Evolutionary conservation across 352 stramenopile species (phyloP).

Genomic region (Globisporangium emineosum): DNA sequence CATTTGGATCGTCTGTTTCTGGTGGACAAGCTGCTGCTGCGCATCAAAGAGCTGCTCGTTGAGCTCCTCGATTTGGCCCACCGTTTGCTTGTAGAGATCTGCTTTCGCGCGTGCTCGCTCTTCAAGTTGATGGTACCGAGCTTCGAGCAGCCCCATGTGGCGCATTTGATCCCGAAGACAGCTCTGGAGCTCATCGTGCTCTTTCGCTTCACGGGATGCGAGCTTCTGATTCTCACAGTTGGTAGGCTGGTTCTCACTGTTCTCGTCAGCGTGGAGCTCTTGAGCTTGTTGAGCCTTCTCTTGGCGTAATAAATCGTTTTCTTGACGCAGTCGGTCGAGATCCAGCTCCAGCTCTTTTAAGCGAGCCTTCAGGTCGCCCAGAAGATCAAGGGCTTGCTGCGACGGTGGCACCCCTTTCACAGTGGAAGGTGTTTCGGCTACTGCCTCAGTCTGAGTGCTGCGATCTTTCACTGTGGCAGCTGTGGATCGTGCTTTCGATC

Average conservation of each 20-base stretch:
- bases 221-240: not conserved
- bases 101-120: constrained; percentile 33
- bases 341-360: constrained; percentile 43
- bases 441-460: constrained; percentile 8
- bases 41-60: constrained; percentile 39
- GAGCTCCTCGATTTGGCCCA: constrained; percentile 34
- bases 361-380: constrained; percentile 37
- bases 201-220: not conserved
- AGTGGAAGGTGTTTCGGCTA: not conserved
- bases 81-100: constrained; percentile 37
- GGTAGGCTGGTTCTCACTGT: not conserved
- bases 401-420: not conserved
- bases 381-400: constrained; percentile 16
- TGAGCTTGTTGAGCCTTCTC: constrained; percentile 16
- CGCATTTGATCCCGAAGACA: constrained; percentile 32
- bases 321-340: constrained; percentile 37
- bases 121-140: constrained; percentile 45
- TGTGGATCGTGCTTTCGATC: not conserved
- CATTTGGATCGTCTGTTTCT: constrained; percentile 32
- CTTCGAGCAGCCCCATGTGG: constrained; percentile 52
- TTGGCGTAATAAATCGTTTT: constrained; percentile 50
- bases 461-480: not conserved
- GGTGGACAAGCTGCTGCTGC: constrained; percentile 36
- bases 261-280: not conserved
- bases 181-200: constrained; percentile 31